Base-by-base conservation (phyloP, 108 stramenopile genomes). In the Cyclotella baltica region DNA sequence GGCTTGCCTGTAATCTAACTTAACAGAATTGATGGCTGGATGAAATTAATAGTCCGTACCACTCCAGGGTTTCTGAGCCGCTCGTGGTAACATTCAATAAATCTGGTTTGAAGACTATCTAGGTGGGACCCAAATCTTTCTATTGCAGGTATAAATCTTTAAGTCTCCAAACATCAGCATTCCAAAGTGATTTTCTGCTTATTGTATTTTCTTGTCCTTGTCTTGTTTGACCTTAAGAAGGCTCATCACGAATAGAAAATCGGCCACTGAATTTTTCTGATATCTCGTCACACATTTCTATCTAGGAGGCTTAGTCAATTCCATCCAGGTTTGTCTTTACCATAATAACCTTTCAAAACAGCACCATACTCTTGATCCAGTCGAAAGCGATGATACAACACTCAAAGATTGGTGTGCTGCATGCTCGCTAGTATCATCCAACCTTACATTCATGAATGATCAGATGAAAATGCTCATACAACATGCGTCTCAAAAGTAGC, bases 401-500 rank as follows among this genome's bases (percentile, higher is more conserved):
- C 67, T 0, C 56, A n/a, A 3, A 58, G 55, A 38, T 59, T 67
- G 0, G 28, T 33, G 29, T 76, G 75, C 6, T 43, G 34, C 2
- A 56, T 59, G 11, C 53, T 22, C 0, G 36, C 33, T 10, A 11
- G 18, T 8, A 34, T 52, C 11, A 65, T 36, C 28, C 20, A 9
- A 75, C 8, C 20, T 75, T 20, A 37, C 75, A 67, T 38, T 66
- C 67, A n/a, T 31, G 33, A 25, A 76, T 68, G 0, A 76, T 67
- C 22, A 67, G 11, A 8, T 57, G 50, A 36, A 67, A 59, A 50
- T 46, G 38, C 67, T 52, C 33, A 52, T 66, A 67, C 0, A 72
- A 71, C 56, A 74, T 73, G 22, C 69, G 70, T n/a, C 79, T 70
- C 15, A 75, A 58, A 4, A 88, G 61, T 0, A 85, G 29, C 62